These are phyloP conservation scores for Dacryopinax spathularia DNA, from an alignment of 768 basidiomycete species.

Conservation along the genomic window DNA sequence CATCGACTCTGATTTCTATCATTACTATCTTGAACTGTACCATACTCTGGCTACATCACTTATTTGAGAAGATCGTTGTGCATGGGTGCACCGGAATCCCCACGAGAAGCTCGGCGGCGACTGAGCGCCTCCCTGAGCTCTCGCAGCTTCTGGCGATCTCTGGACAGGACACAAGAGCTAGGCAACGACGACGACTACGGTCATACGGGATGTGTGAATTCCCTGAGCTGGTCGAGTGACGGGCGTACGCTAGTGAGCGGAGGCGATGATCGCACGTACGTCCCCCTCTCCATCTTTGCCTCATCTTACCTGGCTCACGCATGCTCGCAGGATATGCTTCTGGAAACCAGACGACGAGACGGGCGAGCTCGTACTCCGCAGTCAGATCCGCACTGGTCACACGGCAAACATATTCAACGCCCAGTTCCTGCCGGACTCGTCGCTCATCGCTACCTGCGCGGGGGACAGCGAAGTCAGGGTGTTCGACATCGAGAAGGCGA, in stretches of 20 bases:
- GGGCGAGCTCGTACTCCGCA: constrained; percentile 39
- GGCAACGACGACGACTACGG: constrained; percentile 42
- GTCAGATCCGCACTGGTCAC: constrained; percentile 74
- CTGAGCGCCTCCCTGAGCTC: background rate
- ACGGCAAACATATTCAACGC: constrained; percentile 73
- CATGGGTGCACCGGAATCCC: background rate
- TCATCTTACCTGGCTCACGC: constrained; percentile 24
- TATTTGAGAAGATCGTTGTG: background rate
- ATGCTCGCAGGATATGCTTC: constrained; percentile 49
- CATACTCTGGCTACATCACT: constrained; percentile 13
- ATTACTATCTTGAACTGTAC: background rate
- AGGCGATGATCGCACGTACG: constrained; percentile 59
- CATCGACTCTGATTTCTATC: too few relatives aligned
- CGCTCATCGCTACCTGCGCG: constrained; percentile 47
- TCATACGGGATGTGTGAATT: constrained; percentile 61
- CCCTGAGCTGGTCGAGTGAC: constrained; percentile 54
- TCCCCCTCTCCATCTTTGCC: constrained; percentile 23
- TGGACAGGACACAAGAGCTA: constrained; percentile 62
- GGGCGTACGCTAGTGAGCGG: constrained; percentile 54
- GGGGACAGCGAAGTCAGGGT: constrained; percentile 59
- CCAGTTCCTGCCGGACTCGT: constrained; percentile 62
- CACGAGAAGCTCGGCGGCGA: constrained; percentile 12
- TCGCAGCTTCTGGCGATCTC: constrained; percentile 15
- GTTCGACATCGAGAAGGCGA: constrained; percentile 42
- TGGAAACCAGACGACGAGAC: constrained; percentile 50